These are phyloP conservation scores for Zasmidium angulare DNA, from an alignment of 2,329 filamentous ascomycete species.

Conservation along the genomic window DNA sequence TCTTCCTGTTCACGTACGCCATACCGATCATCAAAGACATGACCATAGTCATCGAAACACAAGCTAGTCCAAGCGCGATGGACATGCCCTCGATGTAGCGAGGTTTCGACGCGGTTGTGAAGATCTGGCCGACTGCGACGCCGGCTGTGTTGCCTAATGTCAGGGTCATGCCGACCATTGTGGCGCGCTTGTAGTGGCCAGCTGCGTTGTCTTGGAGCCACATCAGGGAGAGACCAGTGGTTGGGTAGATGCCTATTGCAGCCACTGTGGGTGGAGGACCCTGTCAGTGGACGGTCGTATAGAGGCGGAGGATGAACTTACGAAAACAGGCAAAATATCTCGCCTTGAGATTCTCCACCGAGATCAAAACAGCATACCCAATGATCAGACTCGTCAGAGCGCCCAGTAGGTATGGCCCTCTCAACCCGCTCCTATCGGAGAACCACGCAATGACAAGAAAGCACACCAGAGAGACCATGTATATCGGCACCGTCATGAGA, in stretches of 20 bases:
- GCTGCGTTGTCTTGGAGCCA: constrained; percentile 16
- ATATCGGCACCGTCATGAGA: constrained; percentile 10
- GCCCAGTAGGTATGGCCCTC: constrained; percentile 7
- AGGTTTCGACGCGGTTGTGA: constrained; percentile 4
- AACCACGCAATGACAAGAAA: constrained; percentile 8
- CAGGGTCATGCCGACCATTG: constrained; percentile 13
- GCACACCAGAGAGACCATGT: constrained; percentile 4
- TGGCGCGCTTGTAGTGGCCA: constrained; percentile 9
- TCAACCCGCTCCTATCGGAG: constrained; percentile 3
- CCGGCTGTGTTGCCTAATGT: constrained; percentile 14
- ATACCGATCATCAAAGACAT: constrained; percentile 9
- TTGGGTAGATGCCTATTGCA: constrained; percentile 12
- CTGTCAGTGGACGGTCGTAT: no score
- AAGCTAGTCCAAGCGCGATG: constrained; percentile 10
- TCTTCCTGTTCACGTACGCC: constrained; percentile 5
- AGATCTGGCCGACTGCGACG: constrained; percentile 13
- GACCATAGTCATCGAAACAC: constrained; percentile 9
- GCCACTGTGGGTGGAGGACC: constrained; percentile 5
- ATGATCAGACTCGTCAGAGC: constrained; percentile 7
- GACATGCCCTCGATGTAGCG: constrained; percentile 12
- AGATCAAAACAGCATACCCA: constrained; percentile 11
- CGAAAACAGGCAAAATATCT: constrained; percentile 11
- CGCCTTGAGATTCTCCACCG: constrained; percentile 7
- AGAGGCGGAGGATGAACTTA: background rate
- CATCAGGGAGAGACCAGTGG: constrained; percentile 11